Evolutionary conservation across 257 asterid genomes (phyloP), one percentile per base, ranked within the genome.

Genomic region (Penstemon barbatus): DNA sequence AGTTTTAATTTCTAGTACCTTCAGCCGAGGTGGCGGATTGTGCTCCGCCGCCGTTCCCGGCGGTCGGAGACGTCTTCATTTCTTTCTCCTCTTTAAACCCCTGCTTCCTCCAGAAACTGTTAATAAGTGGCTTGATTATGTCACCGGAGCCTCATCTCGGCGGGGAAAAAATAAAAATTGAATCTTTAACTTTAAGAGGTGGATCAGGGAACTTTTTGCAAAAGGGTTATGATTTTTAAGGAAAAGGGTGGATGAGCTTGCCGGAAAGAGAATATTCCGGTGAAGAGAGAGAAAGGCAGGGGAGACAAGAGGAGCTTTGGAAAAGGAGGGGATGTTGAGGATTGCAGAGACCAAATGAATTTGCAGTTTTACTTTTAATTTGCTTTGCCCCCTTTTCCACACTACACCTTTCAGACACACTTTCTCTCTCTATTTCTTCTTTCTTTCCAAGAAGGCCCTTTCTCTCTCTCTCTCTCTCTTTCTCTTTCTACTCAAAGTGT

Each of bases 341-440:
- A 80, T 77, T 74, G 86, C 88, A 84, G 82, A 86, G 95, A 89
- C 98, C 95, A 91, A 86, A 87, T 83, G 95, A 40, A 5, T 56
- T 89, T 83, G 91, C 85, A 71, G 51, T 70, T 74, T 73, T 18
- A 40, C 85, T 78, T 84, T 81, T 56, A 79, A 86, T 76, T 89
- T 25, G 33, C 8, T 49, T 63, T 63, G 92, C 95, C 87, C 88
- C 96, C 88, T 84, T 61, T 77, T 67, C 68, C 74, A 75, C 91
- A 77, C 87, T 84, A 85, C 89, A 86, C 82, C 74, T 46, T 56
- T 84, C 90, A 80, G 82, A 81, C 86, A 79, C 84, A 65, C 75
- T 39, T 80, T 51, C 71, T 75, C 74, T 69, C 62, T 15, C 49
- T 43, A 33, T 58, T 68, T 73, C 54, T 3, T 64, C 76, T 70